Percentiles rank a stretch among this genome's conserved stretches.
These are phyloP conservation scores for Acacia pycnantha DNA, from an alignment of 331 rosid species.

Conservation along the genomic window DNA sequence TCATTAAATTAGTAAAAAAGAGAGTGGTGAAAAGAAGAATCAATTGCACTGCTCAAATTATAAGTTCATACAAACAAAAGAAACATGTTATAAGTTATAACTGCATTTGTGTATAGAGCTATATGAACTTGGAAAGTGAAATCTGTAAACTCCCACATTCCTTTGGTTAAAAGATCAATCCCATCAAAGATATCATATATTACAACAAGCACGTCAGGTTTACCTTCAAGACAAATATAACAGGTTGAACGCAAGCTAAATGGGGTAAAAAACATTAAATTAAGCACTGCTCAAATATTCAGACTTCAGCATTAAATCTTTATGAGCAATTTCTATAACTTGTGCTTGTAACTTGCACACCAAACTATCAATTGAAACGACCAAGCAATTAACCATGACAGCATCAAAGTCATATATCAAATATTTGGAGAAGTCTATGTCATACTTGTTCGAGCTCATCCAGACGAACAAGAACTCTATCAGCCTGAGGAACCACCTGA, in stretches of 20 bases:
- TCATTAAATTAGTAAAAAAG: neutral
- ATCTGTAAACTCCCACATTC: neutral
- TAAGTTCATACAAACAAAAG: neutral
- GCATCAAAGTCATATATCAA: neutral
- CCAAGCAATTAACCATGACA: neutral
- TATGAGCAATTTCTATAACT: neutral
- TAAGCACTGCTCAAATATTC: neutral
- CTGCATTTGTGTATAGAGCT: neutral
- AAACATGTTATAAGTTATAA: neutral
- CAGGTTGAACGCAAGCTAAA: neutral
- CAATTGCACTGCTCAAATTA: neutral
- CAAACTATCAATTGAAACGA: neutral
- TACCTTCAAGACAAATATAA: neutral
- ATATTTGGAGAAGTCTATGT: neutral
- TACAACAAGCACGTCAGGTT: neutral
- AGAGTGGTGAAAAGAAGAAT: neutral
- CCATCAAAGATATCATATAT: neutral
- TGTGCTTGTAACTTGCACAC: neutral
- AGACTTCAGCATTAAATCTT: neutral
- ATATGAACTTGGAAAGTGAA: neutral
- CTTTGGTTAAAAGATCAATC: neutral
- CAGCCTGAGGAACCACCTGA: conserved; percentile 94
- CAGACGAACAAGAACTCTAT: conserved; percentile 88
- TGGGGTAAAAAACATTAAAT: neutral
- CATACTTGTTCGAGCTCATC: conserved; percentile 68